Evolutionary conservation across 345 rosid species (phyloP).

Genomic region (Passiflora organensis): DNA sequence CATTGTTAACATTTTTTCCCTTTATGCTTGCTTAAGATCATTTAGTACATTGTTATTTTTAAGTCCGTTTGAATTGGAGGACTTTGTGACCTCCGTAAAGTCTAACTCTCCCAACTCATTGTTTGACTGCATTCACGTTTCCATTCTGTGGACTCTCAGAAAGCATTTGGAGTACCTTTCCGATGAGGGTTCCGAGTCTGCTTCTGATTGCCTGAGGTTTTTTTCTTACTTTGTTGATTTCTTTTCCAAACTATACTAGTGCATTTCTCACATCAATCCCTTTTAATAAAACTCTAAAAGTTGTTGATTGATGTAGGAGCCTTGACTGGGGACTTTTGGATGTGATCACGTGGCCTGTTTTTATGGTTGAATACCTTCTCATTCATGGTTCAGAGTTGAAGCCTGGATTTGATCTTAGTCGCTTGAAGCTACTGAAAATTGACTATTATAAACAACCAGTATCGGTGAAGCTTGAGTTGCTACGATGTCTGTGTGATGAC

Average conservation of each 20-base stretch:
- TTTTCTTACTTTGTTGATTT: slow-evolving; percentile 8
- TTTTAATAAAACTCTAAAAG: slow-evolving; percentile 20
- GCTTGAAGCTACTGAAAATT: slow-evolving; percentile 46
- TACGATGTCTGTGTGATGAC: slow-evolving; percentile 70
- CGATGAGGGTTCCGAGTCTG: slow-evolving; percentile 72
- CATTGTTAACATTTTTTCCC: slow-evolving; percentile 56
- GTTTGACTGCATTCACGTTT: slow-evolving; percentile 75
- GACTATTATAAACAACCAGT: slow-evolving; percentile 72
- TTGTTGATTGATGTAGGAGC: slow-evolving; percentile 59
- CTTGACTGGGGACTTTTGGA: slow-evolving; percentile 85
- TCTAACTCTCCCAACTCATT: slow-evolving; percentile 49
- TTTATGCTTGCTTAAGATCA: slow-evolving; percentile 81
- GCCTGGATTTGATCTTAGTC: slow-evolving; percentile 50
- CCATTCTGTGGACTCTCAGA: slow-evolving; percentile 69
- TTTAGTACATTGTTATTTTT: slow-evolving; percentile 75
- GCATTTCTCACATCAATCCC: no score
- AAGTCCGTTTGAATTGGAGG: slow-evolving; percentile 92
- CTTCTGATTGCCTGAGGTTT: slow-evolving; percentile 89
- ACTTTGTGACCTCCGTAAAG: slow-evolving; percentile 66
- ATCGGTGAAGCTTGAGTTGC: slow-evolving; percentile 62
- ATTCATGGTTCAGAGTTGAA: slow-evolving; percentile 52
- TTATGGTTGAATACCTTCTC: slow-evolving; percentile 69
- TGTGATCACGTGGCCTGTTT: slow-evolving; percentile 78
- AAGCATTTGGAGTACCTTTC: slow-evolving; percentile 70
- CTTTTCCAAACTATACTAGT: no score